Base-by-base conservation (phyloP, 2,329 filamentous ascomycete genomes). In the Xylariaceae sp. region DNA sequence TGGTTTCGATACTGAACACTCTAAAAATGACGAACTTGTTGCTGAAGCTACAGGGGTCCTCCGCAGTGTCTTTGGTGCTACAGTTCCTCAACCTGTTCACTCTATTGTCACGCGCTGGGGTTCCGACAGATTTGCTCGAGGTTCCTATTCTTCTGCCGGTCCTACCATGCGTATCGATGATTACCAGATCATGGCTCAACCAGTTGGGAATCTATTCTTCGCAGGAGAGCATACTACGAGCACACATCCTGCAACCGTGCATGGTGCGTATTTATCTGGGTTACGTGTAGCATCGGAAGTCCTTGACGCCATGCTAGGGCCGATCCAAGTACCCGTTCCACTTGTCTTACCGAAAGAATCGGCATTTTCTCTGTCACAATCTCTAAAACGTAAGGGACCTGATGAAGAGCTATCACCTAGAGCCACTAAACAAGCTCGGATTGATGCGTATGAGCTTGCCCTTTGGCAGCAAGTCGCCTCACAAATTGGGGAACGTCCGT, bases 191-290 rank as follows among this genome's bases (percentile, higher is more conserved):
- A 96, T 99, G 90, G 91, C 94, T 2, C 82, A 83, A 42, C 78
- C 89, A 1, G 79, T 97, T 26, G 92, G 91, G 26, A 96, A 95
- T 60, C 77, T 99, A 7, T 91, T 93, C 72, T 99, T 99, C 72
- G 94, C 93, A 13, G 94, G 94, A 41, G 94, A 99, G 73, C 94
- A 96, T 56, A 99, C 95, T 1, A 97, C 90, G 64, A 92, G 91
- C 40, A 96, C 92, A 0, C 92, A 99, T 69, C 94, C 95, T 10
- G 94, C 95, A 26, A 99, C 94, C 2, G 94, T 99, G 0, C 94
- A 99, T 63, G 94, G 94, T 5, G 95, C 94, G 7, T 99, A 97
- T 68, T 78, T 99, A 3, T 97, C 94, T 2, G 95, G 94, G 2
- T 79, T 99, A 5, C 87, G 94, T 43, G 94, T 89, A 3, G 94